These are phyloP conservation scores for Eimeria acervulina DNA, from an alignment of 169 alveolate genomes.

Conservation along the genomic window DNA sequence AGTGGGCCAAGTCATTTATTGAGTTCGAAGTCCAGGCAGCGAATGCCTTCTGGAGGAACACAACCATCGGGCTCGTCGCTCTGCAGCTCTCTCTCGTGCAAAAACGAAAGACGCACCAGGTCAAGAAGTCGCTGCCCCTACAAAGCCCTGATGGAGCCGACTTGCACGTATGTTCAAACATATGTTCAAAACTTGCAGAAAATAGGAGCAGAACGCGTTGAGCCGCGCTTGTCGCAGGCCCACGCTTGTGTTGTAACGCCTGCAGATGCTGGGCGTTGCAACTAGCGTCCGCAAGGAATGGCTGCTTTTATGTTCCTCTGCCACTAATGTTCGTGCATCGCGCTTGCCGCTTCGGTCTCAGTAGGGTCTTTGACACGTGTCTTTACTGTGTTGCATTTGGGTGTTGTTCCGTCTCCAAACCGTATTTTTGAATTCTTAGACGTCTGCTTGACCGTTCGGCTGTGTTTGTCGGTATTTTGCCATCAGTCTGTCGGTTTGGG, in stretches of 20 bases:
- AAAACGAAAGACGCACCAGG: constrained; percentile 90
- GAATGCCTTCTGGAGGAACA: constrained; percentile 95
- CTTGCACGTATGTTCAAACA: constrained; percentile 56
- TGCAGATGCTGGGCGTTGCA: background rate
- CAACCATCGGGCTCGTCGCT: constrained; percentile 91
- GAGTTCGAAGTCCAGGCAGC: constrained; percentile 95
- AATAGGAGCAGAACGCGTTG: background rate
- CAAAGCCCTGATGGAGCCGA: constrained; percentile 76
- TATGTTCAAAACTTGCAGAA: background rate
- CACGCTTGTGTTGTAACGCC: background rate
- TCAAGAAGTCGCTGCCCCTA: constrained; percentile 88
- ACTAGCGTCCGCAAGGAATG: background rate
- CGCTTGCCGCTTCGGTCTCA: background rate
- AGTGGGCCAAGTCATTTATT: constrained; percentile 94
- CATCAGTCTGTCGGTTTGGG: background rate
- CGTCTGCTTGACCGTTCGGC: background rate
- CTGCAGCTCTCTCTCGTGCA: constrained; percentile 92
- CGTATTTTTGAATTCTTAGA: background rate
- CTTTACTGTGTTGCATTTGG: background rate
- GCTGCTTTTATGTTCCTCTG: background rate
- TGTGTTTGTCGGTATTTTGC: background rate
- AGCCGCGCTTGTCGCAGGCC: background rate
- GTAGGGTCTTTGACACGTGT: background rate
- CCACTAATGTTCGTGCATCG: background rate
- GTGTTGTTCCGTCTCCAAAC: background rate